These are phyloP conservation scores for Calonectria ilicicola DNA, from an alignment of 2,329 filamentous ascomycete genomes.

Conservation along the genomic window DNA sequence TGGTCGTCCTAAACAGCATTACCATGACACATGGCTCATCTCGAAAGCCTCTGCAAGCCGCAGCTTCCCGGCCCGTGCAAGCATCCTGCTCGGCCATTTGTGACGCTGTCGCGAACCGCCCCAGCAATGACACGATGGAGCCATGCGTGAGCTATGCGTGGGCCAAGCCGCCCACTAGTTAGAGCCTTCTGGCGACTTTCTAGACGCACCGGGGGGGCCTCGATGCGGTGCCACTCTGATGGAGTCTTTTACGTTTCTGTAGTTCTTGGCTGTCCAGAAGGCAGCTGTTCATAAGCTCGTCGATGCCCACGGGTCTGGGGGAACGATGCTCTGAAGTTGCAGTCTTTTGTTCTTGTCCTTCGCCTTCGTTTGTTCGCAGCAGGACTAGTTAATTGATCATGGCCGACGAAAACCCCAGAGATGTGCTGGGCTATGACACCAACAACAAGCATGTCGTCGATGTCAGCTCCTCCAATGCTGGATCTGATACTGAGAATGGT, in stretches of 20 bases:
- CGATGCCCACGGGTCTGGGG: slow-evolving; percentile 2
- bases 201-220: slow-evolving; percentile 29
- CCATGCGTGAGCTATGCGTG: neutral
- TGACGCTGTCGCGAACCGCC: slow-evolving; percentile 16
- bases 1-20: slow-evolving; percentile 30
- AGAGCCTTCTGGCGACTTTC: slow-evolving; percentile 37
- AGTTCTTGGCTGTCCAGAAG: neutral
- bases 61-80: slow-evolving; percentile 8
- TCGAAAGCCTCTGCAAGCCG: slow-evolving; percentile 13
- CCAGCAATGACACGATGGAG: slow-evolving; percentile 31
- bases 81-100: slow-evolving; percentile 32
- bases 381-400: slow-evolving; percentile 23
- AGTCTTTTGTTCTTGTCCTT: neutral
- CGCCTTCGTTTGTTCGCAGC: neutral
- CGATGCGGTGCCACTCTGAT: slow-evolving; percentile 1
- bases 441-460: slow-evolving; percentile 23
- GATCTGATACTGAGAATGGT: slow-evolving; percentile 41
- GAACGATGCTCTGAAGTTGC: neutral
- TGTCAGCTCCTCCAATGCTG: slow-evolving; percentile 17
- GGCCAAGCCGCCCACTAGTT: slow-evolving; percentile 20
- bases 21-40: slow-evolving; percentile 29
- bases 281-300: slow-evolving; percentile 14
- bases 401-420: slow-evolving; percentile 34
- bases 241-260: slow-evolving; percentile 11
- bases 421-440: slow-evolving; percentile 22